Evolutionary conservation across 2,329 filamentous ascomycete genomes (phyloP).

Genomic region (Seiridium unicorne): DNA sequence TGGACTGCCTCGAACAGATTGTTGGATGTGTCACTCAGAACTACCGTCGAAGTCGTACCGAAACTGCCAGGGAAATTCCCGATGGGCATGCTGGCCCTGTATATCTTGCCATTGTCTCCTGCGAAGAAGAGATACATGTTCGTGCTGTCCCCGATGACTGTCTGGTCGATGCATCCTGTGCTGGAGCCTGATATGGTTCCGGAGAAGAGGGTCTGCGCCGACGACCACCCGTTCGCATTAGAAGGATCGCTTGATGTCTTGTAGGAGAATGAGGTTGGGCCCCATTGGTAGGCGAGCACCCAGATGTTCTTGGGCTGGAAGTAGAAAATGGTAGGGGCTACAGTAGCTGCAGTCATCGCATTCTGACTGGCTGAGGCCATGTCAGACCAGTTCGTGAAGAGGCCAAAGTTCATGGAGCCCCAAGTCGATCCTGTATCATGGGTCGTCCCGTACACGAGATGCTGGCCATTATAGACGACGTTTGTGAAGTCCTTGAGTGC

Average conservation of each 20-base stretch:
- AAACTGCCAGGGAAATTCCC: slow-evolving; percentile 61
- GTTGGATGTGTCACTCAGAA: slow-evolving; percentile 51
- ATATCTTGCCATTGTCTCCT: slow-evolving; percentile 66
- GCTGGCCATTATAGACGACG: slow-evolving; percentile 53
- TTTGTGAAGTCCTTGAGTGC: slow-evolving; percentile 64
- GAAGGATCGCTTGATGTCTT: slow-evolving; percentile 56
- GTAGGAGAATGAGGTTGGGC: slow-evolving; percentile 58
- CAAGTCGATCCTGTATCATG: slow-evolving; percentile 41
- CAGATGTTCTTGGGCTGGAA: slow-evolving; percentile 60
- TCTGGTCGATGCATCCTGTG: slow-evolving; percentile 62
- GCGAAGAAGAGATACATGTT: slow-evolving; percentile 69
- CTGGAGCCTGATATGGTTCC: slow-evolving; percentile 49
- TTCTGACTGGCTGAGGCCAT: slow-evolving; percentile 53
- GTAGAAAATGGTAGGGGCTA: slow-evolving; percentile 63
- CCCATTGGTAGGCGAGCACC: slow-evolving; percentile 68
- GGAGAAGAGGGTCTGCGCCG: slow-evolving; percentile 52
- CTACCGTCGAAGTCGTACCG: slow-evolving; percentile 44
- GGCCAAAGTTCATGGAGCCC: slow-evolving; percentile 58
- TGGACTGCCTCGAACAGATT: slow-evolving; percentile 67
- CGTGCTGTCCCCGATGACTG: slow-evolving; percentile 57
- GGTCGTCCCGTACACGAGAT: slow-evolving; percentile 59
- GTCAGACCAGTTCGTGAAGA: slow-evolving; percentile 51
- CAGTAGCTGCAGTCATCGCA: slow-evolving; percentile 41
- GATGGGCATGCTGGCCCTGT: slow-evolving; percentile 62
- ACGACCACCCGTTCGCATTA: slow-evolving; percentile 56